A percentile compares a stretch with the other conserved stretches of the same genome.
Conservation (phyloP, 1,139 yeast genomes). For the Saccharomyces hybrid region DNA sequence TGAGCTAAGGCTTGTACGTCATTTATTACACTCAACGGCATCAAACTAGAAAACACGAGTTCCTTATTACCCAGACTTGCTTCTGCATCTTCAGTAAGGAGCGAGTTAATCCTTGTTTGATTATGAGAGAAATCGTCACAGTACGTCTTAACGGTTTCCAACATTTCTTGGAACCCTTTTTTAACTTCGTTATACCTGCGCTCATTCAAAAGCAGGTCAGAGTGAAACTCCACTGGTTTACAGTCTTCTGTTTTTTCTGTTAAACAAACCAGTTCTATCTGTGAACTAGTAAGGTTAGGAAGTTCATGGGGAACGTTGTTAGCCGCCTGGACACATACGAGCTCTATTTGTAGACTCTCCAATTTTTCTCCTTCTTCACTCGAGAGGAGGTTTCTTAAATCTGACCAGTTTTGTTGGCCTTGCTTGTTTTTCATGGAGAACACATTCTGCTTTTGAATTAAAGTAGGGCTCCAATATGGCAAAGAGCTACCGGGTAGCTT, state of each 20-base stretch:
- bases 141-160: neutral
- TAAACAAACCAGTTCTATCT: neutral
- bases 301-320: neutral
- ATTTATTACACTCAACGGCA: neutral
- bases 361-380: neutral
- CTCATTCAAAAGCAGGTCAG: neutral
- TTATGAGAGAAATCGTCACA: neutral
- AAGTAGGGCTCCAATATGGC: neutral
- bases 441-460: neutral
- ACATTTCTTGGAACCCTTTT: neutral
- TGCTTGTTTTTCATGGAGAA: neutral
- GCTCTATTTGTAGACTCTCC: neutral
- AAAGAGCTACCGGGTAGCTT: neutral
- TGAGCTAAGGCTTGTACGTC: neutral
- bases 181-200: neutral
- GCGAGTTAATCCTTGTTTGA: neutral
- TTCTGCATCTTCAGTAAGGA: neutral
- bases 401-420: neutral
- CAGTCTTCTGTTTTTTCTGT: neutral
- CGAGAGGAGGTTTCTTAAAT: neutral
- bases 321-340: neutral
- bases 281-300: neutral
- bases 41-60: neutral
- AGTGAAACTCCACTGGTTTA: neutral
- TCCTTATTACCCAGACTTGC: neutral